Evolutionary conservation across 1,284 basidiomycete species (phyloP).

Genomic region (Rhodotorula mucilaginosa): DNA sequence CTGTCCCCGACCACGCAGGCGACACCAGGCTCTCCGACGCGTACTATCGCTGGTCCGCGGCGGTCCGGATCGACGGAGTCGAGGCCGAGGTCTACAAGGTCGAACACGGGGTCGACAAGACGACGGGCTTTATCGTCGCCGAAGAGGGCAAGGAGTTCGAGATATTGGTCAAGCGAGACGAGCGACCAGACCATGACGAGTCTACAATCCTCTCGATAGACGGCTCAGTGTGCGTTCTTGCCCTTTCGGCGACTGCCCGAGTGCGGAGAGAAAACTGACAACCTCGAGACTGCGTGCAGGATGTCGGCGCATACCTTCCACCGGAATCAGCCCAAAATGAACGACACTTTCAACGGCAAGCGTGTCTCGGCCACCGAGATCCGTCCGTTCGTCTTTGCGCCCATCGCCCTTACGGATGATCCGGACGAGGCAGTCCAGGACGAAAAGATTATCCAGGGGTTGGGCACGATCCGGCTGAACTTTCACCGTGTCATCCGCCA

Average conservation of each 20-base stretch:
- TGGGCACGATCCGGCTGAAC: conserved; percentile 19
- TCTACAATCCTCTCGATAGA: not conserved
- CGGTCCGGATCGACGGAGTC: conserved; percentile 1
- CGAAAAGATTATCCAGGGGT: conserved; percentile 21
- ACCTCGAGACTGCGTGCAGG: no score
- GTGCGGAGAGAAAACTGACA: not conserved
- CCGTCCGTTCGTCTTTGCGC: conserved; percentile 16
- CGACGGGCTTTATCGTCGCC: conserved; percentile 19
- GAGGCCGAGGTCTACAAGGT: conserved; percentile 14
- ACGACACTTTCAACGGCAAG: not conserved
- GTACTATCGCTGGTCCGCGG: not conserved
- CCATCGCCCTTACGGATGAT: conserved; percentile 30
- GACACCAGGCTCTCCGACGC: not conserved
- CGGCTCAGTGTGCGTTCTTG: not conserved
- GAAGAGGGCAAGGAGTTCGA: conserved; percentile 11
- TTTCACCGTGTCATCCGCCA: not conserved
- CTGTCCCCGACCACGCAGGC: not conserved
- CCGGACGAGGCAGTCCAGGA: conserved; percentile 8
- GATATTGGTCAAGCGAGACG: not conserved
- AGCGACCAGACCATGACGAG: not conserved
- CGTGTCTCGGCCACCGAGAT: not conserved
- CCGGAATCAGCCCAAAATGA: no score
- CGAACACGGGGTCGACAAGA: not conserved
- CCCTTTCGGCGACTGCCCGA: no score
- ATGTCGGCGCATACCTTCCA: no score